Conservation (phyloP, 169 alveolate species). For the Cryptosporidium ubiquitum region DNA sequence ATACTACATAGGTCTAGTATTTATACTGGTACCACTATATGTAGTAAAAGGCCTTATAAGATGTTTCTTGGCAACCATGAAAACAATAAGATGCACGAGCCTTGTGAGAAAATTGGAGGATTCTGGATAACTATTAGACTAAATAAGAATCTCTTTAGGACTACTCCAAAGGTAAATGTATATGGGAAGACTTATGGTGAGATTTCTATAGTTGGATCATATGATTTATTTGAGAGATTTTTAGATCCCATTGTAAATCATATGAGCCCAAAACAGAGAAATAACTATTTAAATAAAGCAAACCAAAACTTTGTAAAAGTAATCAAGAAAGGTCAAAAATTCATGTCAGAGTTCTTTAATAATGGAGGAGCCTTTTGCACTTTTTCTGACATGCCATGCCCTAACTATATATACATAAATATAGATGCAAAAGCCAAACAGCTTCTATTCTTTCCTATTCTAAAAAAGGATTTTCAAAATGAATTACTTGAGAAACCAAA, state of each 20-base stretch:
- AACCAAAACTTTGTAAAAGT: constrained; percentile 29
- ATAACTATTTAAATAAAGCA: constrained; percentile 29
- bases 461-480: background rate
- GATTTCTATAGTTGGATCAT: constrained; percentile 41
- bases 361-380: background rate
- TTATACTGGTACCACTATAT: constrained; percentile 53
- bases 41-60: constrained; percentile 42
- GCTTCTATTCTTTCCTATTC: constrained; percentile 30
- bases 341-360: constrained; percentile 24
- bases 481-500: background rate
- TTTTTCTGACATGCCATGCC: background rate
- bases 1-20: constrained; percentile 44
- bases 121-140: constrained; percentile 48
- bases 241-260: constrained; percentile 56
- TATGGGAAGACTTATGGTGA: constrained; percentile 53
- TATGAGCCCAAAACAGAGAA: constrained; percentile 47
- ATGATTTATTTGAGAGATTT: constrained; percentile 37
- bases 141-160: constrained; percentile 33
- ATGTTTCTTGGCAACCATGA: background rate
- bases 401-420: constrained; percentile 31
- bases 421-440: constrained; percentile 47
- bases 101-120: constrained; percentile 40
- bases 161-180: constrained; percentile 29
- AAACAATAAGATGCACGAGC: background rate
- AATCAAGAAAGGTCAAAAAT: constrained; percentile 35